Conservation (phyloP, 768 basidiomycete genomes). For the Termitomyces sp. region DNA sequence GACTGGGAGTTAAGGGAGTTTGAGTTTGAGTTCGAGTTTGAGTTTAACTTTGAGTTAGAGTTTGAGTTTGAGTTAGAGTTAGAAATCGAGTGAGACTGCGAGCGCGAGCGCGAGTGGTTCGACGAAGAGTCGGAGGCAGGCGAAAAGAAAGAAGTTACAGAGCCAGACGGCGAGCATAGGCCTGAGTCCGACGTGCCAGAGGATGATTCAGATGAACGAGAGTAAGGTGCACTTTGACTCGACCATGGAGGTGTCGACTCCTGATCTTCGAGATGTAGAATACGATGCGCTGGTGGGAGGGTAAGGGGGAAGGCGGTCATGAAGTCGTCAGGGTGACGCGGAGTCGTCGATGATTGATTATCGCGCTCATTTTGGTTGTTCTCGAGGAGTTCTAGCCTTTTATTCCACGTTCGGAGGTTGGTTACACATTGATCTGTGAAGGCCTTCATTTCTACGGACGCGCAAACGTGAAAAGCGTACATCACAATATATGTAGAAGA, state of each 20-base stretch:
- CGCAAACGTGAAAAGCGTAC: background rate
- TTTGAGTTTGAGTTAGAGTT: background rate
- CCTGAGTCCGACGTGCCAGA: conserved; percentile 20
- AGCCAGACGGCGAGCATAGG: conserved; percentile 22
- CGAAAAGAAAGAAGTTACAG: conserved; percentile 23
- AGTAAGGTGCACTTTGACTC: conserved; percentile 12
- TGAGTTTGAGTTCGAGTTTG: conserved; percentile 3
- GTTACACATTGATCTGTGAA: conserved; percentile 63
- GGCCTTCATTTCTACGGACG: conserved; percentile 50
- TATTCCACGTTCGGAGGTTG: conserved; percentile 70
- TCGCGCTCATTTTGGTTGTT: conserved; percentile 23
- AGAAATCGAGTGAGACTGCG: background rate
- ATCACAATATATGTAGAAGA: conserved; percentile 4
- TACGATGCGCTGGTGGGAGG: conserved; percentile 19
- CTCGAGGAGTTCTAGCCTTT: conserved; percentile 35
- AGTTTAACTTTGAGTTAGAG: background rate
- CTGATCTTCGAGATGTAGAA: conserved; percentile 12
- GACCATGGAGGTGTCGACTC: conserved; percentile 18
- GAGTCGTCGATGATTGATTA: conserved; percentile 52
- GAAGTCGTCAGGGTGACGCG: conserved; percentile 42
- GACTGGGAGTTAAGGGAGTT: background rate
- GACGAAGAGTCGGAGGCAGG: conserved; percentile 21
- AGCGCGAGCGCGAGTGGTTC: background rate
- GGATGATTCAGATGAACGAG: conserved; percentile 20
- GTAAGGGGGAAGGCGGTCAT: conserved; percentile 31